These are phyloP conservation scores for Astrocystis sublimbata DNA, from an alignment of 495 filamentous ascomycete genomes.

Conservation along the genomic window DNA sequence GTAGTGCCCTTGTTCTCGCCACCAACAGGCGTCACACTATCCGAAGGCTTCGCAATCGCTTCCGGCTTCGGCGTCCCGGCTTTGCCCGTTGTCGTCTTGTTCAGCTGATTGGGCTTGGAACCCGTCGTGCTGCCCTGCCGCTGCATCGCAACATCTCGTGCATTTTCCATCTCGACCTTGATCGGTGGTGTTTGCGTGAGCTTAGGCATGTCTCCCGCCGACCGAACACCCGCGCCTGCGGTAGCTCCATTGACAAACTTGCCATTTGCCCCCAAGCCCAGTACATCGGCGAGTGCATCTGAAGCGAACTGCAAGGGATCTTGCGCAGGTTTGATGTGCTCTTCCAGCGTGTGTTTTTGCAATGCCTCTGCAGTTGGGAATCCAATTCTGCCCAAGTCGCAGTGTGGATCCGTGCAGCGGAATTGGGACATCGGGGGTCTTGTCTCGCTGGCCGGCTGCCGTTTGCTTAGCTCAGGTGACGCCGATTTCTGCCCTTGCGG, in stretches of 20 bases:
- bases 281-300: constrained; percentile 44
- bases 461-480: constrained; percentile 50
- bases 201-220: constrained; percentile 37
- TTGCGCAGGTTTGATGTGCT: constrained; percentile 54
- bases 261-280: constrained; percentile 53
- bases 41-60: constrained; percentile 21
- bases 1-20: constrained; percentile 42
- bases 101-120: constrained; percentile 27
- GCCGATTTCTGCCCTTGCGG: constrained; percentile 48
- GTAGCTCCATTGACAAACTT: constrained; percentile 27
- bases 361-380: constrained; percentile 57
- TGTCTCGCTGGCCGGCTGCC: constrained; percentile 37
- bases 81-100: constrained; percentile 31
- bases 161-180: constrained; percentile 47
- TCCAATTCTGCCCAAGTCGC: constrained; percentile 48
- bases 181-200: constrained; percentile 46
- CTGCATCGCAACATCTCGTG: constrained; percentile 48
- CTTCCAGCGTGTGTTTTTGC: constrained; percentile 52
- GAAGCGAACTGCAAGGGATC: constrained; percentile 53
- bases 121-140: constrained; percentile 43
- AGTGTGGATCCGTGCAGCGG: constrained; percentile 47
- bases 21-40: constrained; percentile 21
- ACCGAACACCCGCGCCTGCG: constrained; percentile 19
- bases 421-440: constrained; percentile 37
- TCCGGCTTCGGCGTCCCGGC: constrained; percentile 26